Evolutionary conservation across 1,284 basidiomycete genomes (phyloP).

Genomic region (Cryptococcus floricola): DNA sequence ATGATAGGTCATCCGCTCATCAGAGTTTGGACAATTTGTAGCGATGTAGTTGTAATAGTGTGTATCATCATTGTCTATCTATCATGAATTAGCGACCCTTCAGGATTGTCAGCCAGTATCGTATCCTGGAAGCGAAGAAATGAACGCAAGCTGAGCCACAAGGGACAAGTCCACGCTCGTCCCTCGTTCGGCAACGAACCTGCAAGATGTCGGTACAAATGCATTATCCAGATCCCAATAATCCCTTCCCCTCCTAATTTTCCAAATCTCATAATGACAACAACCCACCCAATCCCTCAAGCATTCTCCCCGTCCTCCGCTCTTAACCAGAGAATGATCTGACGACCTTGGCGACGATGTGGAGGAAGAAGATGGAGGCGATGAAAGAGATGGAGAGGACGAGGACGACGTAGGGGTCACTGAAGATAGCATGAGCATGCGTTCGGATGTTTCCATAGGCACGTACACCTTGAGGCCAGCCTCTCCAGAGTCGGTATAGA

Average conservation of each 20-base stretch:
- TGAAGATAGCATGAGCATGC: conserved; percentile 44
- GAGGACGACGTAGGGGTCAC: conserved; percentile 96
- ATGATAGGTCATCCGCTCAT: too few species aligned
- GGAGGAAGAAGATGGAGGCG: conserved; percentile 97
- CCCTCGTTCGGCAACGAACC: neutral
- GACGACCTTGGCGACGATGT: conserved; percentile 94
- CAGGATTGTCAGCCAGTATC: too few species aligned
- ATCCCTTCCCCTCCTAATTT: neutral
- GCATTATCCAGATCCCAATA: neutral
- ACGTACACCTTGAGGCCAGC: conserved; percentile 87
- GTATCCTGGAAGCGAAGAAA: too few species aligned
- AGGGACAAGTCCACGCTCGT: too few species aligned
- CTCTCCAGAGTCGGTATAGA: conserved; percentile 93
- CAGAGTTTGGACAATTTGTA: too few species aligned
- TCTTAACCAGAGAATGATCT: conserved; percentile 77
- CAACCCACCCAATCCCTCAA: neutral
- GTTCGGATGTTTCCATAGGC: neutral
- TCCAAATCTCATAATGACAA: too few species aligned
- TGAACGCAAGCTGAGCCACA: too few species aligned
- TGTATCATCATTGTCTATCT: too few species aligned
- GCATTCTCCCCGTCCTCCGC: neutral
- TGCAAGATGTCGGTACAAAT: neutral
- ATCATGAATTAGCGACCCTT: too few species aligned
- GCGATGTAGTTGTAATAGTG: too few species aligned
- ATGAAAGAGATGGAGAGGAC: conserved; percentile 97